Conservation (phyloP, 129 eudicot species). For the Flaveria trinervia region DNA sequence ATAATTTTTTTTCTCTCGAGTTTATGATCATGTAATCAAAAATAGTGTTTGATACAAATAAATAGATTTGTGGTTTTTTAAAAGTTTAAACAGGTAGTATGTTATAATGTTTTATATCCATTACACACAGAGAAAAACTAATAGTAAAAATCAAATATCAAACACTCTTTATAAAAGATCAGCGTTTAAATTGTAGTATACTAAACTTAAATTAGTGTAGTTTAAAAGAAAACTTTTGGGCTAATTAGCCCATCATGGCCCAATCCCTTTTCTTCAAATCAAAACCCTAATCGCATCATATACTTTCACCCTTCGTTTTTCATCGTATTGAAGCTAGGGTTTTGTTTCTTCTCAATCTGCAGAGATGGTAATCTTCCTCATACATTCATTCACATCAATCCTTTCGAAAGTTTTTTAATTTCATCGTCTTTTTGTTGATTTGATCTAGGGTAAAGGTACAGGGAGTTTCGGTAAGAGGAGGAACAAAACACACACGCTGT, state of each 20-base stretch:
- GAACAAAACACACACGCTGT: conserved; percentile 57
- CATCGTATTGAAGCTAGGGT: not conserved
- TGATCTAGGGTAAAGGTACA: conserved; percentile 47
- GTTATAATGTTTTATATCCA: too few species aligned
- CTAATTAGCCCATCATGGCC: conserved; percentile 15
- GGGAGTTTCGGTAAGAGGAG: conserved; percentile 58
- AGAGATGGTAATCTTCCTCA: conserved; percentile 26
- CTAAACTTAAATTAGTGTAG: too few species aligned
- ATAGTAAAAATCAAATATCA: too few species aligned
- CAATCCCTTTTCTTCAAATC: not conserved
- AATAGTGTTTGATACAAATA: too few species aligned
- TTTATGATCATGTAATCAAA: too few species aligned
- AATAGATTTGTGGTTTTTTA: too few species aligned
- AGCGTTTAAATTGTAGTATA: too few species aligned
- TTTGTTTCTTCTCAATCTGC: conserved; percentile 31
- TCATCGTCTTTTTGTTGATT: not conserved
- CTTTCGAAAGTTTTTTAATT: not conserved
- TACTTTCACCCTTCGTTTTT: not conserved
- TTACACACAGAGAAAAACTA: too few species aligned
- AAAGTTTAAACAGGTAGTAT: too few species aligned
- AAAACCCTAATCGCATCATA: conserved; percentile 28
- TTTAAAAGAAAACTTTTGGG: not conserved
- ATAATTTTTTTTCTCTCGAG: too few species aligned
- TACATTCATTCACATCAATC: not conserved
- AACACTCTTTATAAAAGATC: too few species aligned